Evolutionary conservation across 2,329 filamentous ascomycete genomes (phyloP), one percentile per base, ranked within the genome.

Genomic region (Emmonsia crescens): DNA sequence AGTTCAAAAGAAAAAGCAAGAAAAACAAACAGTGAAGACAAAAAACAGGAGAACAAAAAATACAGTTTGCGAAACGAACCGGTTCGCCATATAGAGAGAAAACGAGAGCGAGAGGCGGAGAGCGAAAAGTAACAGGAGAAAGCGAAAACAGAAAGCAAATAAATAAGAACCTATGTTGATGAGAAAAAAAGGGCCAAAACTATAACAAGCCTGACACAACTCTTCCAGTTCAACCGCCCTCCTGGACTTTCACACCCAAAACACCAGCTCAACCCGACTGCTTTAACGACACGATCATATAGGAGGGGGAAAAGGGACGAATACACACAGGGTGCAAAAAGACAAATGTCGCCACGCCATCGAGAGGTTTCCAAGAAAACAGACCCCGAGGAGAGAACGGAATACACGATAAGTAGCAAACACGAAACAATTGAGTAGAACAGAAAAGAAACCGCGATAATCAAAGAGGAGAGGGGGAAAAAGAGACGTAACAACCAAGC

Each of bases 111-210:
- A 62, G 54, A 62, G 68, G 51, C 56, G 62, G 65, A 62, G 66
- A 67, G 64, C 69, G 65, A 67, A 69, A 72, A 72, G 76, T 72
- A 71, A 69, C 72, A 24, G 19, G 51, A 38, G 48, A 33, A 38
- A 61, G 19, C 5, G 29, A 76, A 72, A 71, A 70, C 72, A 42
- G 19, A 33, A 29, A 62, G 33, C 14, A 60, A 63, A 68, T 66
- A 64, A 68, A 59, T 62, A 31, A 61, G 48, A 63, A 52, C 57
- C 52, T 57, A 61, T 54, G 49, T 51, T 59, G 54, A 42, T 57
- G 60, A 69, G 69, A 61, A 74, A 46, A 29, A 31, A 36, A 48
- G 61, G 65, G 62, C 67, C 63, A 66, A 64, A 68, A 29, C 52
- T 29, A 62, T 55, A 46, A 59, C 59, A 57, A 57, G 61, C 46